These are phyloP conservation scores for Aquilaria malaccensis DNA, from an alignment of 345 rosid genomes.

Conservation along the genomic window DNA sequence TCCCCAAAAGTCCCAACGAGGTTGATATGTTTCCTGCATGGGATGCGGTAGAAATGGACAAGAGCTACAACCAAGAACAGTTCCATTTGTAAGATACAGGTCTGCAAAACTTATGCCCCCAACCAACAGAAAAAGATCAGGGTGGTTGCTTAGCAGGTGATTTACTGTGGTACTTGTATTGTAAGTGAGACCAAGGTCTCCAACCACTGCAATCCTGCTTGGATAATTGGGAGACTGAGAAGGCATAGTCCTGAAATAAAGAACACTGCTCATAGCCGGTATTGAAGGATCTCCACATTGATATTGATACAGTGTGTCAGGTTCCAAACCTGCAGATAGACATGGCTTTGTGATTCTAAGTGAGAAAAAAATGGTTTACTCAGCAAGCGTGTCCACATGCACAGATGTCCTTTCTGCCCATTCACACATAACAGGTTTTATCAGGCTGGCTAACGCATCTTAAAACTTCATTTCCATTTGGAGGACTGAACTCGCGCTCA, in stretches of 20 bases:
- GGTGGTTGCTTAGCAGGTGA: conserved; percentile 61
- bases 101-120: conserved; percentile 84
- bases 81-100: conserved; percentile 58
- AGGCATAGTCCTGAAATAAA: conserved; percentile 68
- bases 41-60: conserved; percentile 29
- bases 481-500: not conserved
- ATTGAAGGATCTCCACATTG: conserved; percentile 69
- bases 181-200: conserved; percentile 82
- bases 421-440: not conserved
- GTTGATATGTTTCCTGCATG: conserved; percentile 64
- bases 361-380: not conserved
- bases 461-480: not conserved
- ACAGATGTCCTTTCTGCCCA: not conserved
- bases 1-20: conserved; percentile 99
- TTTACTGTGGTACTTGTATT: conserved; percentile 56
- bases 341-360: not conserved
- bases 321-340: conserved; percentile 42
- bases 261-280: conserved; percentile 43
- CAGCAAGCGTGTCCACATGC: not conserved
- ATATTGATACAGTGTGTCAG: conserved; percentile 47
- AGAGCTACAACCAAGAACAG: conserved; percentile 42
- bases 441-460: not conserved
- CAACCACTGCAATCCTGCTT: conserved; percentile 57
- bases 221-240: conserved; percentile 50
- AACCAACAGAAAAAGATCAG: conserved; percentile 70